Base-by-base conservation (phyloP, 352 stramenopile species). In the Phytophthora vignae region DNA sequence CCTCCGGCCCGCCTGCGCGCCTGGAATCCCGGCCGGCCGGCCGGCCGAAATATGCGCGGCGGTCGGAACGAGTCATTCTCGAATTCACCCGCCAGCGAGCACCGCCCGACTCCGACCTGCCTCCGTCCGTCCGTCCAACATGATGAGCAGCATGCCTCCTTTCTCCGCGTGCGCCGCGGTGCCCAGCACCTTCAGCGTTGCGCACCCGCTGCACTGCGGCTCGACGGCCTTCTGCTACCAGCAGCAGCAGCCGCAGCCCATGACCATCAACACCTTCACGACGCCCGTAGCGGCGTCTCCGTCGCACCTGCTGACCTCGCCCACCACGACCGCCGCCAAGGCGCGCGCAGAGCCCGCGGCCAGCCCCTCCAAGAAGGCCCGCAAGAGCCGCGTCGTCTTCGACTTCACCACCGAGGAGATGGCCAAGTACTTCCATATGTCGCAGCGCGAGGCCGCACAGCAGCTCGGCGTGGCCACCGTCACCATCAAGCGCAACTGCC, bases 401-500 rank as follows among this genome's bases (percentile, higher is more conserved):
- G 79, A 90, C 62, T 87, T 87, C 53, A 80, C 79, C 36, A 82
- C 75, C 29, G 77, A 86, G 40, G 77, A 86, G 55, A 83, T 86
- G 74, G 72, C 77, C 55, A 69, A 85, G 70, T 87, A 85, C 74
- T 87, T 85, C 48, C 78, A 85, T 77, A 81, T 90, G 67, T 83
- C 79, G 19, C 82, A 90, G 53, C 79, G 82, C 31, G 73, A 87
- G 50, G 82, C 82, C 11, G 82, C 82, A 3, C 79, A 85, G 55
- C 69, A 82, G 54, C 74, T 90, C 57, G 82, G 82, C n/a, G 79
- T 87, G 15, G 78, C 82, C 25, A 84, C 83, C 14, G 83, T 90
- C 52, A 90, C 82, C 49, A 77, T 90, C 59, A 89, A 89, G 66
- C 73, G 82, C 64, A 89, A 86, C 66, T 89, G 82, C 55, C 84